Evolutionary conservation across 192 early-diverging fungal genomes (phyloP).

Genomic region (Podochytrium sp.): DNA sequence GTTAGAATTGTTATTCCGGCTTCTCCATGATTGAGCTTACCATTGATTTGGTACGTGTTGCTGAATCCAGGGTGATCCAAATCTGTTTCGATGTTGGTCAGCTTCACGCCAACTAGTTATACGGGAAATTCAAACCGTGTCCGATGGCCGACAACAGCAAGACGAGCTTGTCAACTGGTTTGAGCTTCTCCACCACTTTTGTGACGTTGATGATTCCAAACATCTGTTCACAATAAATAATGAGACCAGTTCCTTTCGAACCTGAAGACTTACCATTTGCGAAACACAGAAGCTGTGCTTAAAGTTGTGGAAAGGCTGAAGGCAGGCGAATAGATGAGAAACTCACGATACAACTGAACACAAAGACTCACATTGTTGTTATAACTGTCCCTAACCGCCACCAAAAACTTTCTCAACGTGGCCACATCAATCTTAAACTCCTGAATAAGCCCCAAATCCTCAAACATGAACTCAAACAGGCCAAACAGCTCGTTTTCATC

Average conservation of each 20-base stretch:
- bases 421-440: constrained; percentile 47
- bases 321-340: not conserved
- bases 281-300: constrained; percentile 59
- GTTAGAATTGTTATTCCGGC: not conserved
- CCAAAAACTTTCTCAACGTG: constrained; percentile 42
- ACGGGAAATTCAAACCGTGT: constrained; percentile 33
- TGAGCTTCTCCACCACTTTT: constrained; percentile 38
- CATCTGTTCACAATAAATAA: constrained; percentile 34
- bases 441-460: constrained; percentile 45
- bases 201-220: constrained; percentile 50
- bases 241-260: not conserved
- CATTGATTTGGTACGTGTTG: constrained; percentile 59
- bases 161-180: constrained; percentile 44
- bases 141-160: constrained; percentile 41
- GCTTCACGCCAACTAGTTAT: constrained; percentile 25
- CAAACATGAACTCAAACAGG: constrained; percentile 48
- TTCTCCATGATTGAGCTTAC: not conserved
- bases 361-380: constrained; percentile 43
- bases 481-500: constrained; percentile 45
- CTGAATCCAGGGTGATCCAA: constrained; percentile 49
- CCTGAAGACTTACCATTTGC: constrained; percentile 45
- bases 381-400: constrained; percentile 39
- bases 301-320: constrained; percentile 58
- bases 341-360: not conserved
- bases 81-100: constrained; percentile 13